A percentile compares a stretch with the other conserved stretches of the same genome.
Evolutionary conservation across 1,284 basidiomycete species (phyloP).

Genomic region (Rhodotorula sp.): DNA sequence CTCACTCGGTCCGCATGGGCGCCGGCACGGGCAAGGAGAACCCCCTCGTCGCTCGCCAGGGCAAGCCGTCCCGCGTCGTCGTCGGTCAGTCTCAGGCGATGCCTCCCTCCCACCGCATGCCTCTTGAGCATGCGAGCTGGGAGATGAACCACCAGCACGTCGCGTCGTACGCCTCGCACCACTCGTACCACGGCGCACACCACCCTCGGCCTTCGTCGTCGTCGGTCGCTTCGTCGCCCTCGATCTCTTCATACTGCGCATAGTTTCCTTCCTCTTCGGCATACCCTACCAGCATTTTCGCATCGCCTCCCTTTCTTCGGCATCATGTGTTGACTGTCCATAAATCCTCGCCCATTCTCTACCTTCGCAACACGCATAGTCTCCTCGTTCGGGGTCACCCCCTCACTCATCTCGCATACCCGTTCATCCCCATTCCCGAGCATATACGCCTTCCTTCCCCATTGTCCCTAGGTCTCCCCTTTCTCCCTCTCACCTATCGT

Average conservation of each 20-base stretch:
- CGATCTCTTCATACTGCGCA: background rate
- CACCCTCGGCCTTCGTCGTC: background rate
- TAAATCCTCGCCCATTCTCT: background rate
- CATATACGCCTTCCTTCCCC: no score
- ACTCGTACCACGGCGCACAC: no score
- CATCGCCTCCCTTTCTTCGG: conserved; percentile 3
- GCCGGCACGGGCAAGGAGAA: no score
- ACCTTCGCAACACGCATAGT: conserved; percentile 6
- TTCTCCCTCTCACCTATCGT: no score
- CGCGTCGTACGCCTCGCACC: background rate
- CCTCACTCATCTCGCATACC: no score
- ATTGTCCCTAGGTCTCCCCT: no score
- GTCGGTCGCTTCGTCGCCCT: background rate
- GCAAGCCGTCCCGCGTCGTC: background rate
- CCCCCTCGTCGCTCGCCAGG: no score
- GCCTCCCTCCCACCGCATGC: background rate
- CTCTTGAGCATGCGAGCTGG: conserved; percentile 34
- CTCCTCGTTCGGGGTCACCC: background rate
- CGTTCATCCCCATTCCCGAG: no score
- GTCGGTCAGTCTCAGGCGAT: no score
- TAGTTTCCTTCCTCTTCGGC: background rate
- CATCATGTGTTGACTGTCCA: conserved; percentile 1
- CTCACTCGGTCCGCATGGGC: no score
- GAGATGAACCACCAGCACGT: conserved; percentile 31
- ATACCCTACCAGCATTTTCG: background rate